Conservation (phyloP, 192 early-diverging fungal genomes). For the Irineochytrium annulatum region DNA sequence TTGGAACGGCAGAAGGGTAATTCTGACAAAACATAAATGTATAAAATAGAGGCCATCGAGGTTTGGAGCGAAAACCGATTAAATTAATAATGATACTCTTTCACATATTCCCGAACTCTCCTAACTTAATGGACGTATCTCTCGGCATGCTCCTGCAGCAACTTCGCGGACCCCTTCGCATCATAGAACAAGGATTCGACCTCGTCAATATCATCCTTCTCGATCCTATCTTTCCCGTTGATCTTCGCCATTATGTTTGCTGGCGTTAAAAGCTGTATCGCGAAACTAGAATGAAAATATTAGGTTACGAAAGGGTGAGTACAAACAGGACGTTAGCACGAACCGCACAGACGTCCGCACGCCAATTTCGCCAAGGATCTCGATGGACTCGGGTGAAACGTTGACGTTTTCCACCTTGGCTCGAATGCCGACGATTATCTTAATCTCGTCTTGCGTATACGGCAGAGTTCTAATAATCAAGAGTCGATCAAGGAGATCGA, state of each 20-base stretch:
- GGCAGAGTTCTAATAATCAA: conserved; percentile 91
- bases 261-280: conserved; percentile 92
- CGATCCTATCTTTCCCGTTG: conserved; percentile 77
- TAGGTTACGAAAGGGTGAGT: neutral
- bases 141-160: conserved; percentile 51
- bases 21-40: neutral
- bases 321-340: too few species aligned
- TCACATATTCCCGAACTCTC: too few species aligned
- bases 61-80: neutral
- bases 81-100: conserved; percentile 2
- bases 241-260: conserved; percentile 82
- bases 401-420: conserved; percentile 93
- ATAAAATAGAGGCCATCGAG: neutral
- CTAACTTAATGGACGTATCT: conserved; percentile 38
- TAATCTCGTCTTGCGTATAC: conserved; percentile 81
- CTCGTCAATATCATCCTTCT: conserved; percentile 83
- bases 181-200: conserved; percentile 83
- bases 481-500: conserved; percentile 92
- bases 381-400: conserved; percentile 80
- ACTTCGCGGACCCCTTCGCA: conserved; percentile 75
- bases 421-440: conserved; percentile 83
- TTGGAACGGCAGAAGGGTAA: too few species aligned
- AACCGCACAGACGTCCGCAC: conserved; percentile 90
- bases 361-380: conserved; percentile 84
- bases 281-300: conserved; percentile 54